phyloP scores from a whole-genome alignment of 345 rosid species.

The Hypericum perforatum region DNA sequence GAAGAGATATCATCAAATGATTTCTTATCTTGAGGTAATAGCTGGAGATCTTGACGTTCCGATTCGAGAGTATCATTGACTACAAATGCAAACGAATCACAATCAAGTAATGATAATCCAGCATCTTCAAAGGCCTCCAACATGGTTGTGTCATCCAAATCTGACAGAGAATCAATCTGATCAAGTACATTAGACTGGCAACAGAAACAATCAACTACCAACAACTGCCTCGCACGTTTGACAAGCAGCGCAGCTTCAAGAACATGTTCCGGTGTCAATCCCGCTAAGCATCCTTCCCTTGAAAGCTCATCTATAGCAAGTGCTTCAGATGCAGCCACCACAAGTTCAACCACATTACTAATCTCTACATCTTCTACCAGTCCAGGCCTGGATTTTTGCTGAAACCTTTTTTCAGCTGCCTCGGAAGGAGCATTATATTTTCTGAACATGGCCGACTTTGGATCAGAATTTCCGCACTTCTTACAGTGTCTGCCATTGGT shows the following conservation, averaged over 20 bases:
- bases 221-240: constrained; percentile 49
- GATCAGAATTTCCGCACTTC: no score
- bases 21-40: constrained; percentile 8
- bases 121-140: constrained; percentile 46
- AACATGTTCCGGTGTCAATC: constrained; percentile 27
- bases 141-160: constrained; percentile 38
- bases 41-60: constrained; percentile 10
- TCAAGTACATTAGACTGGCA: constrained; percentile 18
- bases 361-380: constrained; percentile 21
- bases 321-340: constrained; percentile 66
- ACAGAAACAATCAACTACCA: constrained; percentile 15
- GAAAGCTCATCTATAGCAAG: constrained; percentile 44
- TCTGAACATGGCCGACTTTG: no score
- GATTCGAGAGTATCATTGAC: constrained; percentile 40
- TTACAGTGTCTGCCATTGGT: no score
- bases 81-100: constrained; percentile 28
- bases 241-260: constrained; percentile 50
- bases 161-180: constrained; percentile 28
- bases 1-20: constrained; percentile 10
- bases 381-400: no score
- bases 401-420: no score
- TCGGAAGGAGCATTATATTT: no score
- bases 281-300: constrained; percentile 23
- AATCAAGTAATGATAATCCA: constrained; percentile 25
- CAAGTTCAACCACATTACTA: constrained; percentile 40